Conservation (phyloP, 1,139 yeast genomes). For the Candida albicans region DNA sequence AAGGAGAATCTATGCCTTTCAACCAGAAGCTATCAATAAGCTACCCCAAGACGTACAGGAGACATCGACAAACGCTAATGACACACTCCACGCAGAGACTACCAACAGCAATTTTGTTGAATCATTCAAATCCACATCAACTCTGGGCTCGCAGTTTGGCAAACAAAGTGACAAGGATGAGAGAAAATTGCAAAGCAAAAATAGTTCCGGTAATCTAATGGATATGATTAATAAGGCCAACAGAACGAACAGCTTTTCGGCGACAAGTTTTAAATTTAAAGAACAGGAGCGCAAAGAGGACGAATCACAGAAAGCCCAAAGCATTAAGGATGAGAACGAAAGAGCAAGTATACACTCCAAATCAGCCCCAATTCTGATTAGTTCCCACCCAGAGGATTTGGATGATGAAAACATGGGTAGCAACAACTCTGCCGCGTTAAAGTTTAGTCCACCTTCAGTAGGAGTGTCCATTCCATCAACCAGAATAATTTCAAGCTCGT, state of each 20-base stretch:
- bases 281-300: constrained; percentile 9
- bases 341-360: constrained; percentile 8
- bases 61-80: not conserved
- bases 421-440: constrained; percentile 30
- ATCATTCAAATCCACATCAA: constrained; percentile 46
- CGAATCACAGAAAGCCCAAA: constrained; percentile 4
- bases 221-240: constrained; percentile 24
- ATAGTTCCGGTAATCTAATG: constrained; percentile 20
- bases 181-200: not conserved
- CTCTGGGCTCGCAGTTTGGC: constrained; percentile 42
- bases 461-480: constrained; percentile 6
- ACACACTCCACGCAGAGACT: constrained; percentile 3
- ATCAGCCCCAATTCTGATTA: constrained; percentile 7
- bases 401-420: constrained; percentile 42
- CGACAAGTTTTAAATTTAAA: constrained; percentile 8
- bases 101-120: constrained; percentile 37
- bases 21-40: too few species aligned
- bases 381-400: constrained; percentile 23
- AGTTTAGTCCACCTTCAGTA: constrained; percentile 12
- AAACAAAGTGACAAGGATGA: not conserved
- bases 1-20: not conserved
- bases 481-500: constrained; percentile 5
- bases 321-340: constrained; percentile 15
- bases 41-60: too few species aligned
- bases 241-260: constrained; percentile 22